A percentile compares a stretch with the other conserved stretches of the same genome.
phyloP scores from a whole-genome alignment of 441 rosid genomes.

The Cnidoscolus chayamansa region DNA sequence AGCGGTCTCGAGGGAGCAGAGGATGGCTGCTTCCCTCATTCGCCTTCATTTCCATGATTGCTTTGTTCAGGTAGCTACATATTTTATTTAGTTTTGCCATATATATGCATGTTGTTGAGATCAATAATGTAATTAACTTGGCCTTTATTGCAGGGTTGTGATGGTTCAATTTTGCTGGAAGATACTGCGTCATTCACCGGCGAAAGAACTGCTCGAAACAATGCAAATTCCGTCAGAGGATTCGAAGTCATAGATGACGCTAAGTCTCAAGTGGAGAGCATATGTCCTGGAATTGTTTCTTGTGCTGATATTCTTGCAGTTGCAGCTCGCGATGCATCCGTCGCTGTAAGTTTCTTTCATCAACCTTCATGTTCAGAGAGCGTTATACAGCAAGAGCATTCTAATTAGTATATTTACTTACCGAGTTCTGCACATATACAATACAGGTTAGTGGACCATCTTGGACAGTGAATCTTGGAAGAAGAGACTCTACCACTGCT shows the following conservation, averaged over 20 bases:
- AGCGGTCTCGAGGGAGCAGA: conserved; percentile 25
- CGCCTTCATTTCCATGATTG: conserved; percentile 65
- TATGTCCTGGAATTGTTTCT: conserved; percentile 56
- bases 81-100: background rate
- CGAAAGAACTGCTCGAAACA: conserved; percentile 40
- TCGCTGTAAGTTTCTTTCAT: conserved; percentile 31
- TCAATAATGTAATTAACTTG: no score
- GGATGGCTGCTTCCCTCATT: conserved; percentile 63
- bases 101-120: background rate
- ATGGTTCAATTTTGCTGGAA: conserved; percentile 52
- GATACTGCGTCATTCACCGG: conserved; percentile 40
- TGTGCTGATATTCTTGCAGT: conserved; percentile 60
- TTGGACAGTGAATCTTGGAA: conserved; percentile 53
- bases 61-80: conserved; percentile 44
- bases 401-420: no score
- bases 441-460: conserved; percentile 41
- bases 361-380: background rate
- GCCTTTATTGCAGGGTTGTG: conserved; percentile 46
- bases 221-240: conserved; percentile 43
- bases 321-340: conserved; percentile 60
- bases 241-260: conserved; percentile 45
- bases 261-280: conserved; percentile 40
- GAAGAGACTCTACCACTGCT: conserved; percentile 56
- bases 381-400: no score
- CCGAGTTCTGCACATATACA: background rate